These are phyloP conservation scores for Cyclotella choctawhatcheeana DNA, from an alignment of 108 stramenopile genomes.

Conservation along the genomic window DNA sequence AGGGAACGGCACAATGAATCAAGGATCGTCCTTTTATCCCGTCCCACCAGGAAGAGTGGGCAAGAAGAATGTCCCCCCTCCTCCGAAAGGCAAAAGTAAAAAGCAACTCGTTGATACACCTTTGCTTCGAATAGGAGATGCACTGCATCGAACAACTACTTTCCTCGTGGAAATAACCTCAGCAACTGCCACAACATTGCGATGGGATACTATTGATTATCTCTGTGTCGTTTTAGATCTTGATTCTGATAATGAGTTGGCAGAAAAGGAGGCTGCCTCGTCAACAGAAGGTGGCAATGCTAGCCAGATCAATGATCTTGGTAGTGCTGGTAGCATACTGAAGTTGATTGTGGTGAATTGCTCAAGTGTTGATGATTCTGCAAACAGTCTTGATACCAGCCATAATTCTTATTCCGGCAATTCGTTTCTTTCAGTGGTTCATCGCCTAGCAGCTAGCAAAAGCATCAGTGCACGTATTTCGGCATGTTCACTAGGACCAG, in stretches of 20 bases:
- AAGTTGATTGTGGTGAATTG: slow-evolving; percentile 87
- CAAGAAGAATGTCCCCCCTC: background rate
- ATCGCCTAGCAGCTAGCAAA: slow-evolving; percentile 85
- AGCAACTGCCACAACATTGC: slow-evolving; percentile 70
- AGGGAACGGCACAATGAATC: background rate
- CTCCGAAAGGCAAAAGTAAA: slow-evolving; percentile 14
- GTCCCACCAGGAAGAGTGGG: slow-evolving; percentile 36
- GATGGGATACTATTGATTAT: slow-evolving; percentile 80
- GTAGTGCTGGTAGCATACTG: slow-evolving; percentile 83
- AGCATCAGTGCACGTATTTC: slow-evolving; percentile 83
- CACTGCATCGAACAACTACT: slow-evolving; percentile 77
- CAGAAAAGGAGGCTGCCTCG: slow-evolving; percentile 78
- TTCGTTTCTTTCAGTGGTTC: slow-evolving; percentile 83
- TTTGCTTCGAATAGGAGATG: slow-evolving; percentile 72
- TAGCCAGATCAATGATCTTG: slow-evolving; percentile 78
- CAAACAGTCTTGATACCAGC: slow-evolving; percentile 17
- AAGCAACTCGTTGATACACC: slow-evolving; percentile 41
- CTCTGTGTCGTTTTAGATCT: slow-evolving; percentile 83
- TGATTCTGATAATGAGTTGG: slow-evolving; percentile 82
- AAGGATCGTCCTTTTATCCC: slow-evolving; percentile 34
- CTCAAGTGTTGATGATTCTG: slow-evolving; percentile 57
- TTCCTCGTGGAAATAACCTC: slow-evolving; percentile 80
- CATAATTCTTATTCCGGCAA: slow-evolving; percentile 72
- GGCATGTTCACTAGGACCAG: slow-evolving; percentile 87
- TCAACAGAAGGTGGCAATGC: slow-evolving; percentile 41